Evolutionary conservation across 768 basidiomycete genomes (phyloP), one percentile per base, ranked within the genome.

Genomic region (Tricholoma sp.): DNA sequence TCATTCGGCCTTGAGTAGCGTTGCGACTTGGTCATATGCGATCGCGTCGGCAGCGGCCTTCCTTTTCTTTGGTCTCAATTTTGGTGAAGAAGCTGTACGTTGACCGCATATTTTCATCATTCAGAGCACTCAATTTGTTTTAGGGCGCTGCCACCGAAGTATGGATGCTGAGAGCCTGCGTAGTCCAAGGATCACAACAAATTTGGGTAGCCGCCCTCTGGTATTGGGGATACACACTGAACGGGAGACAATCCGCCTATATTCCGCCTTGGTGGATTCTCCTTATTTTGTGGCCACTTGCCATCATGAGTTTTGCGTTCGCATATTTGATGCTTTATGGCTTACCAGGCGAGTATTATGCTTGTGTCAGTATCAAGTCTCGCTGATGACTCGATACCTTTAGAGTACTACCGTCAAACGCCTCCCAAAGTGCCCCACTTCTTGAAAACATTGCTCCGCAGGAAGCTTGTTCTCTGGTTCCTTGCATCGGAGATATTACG

Each of bases 381-480:
- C 54, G 53, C 37, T 54, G 9, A 64, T 63, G 58, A 51, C 24
- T 66, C 49, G 13, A 15, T 45, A 12, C 12, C 50, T 58, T 4
- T 57, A 88, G 91, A 94, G 58, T 94, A 94, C 66, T 94, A 91
- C 68, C 84, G 86, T 53, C 91, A 96, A 75, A 90, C 93, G 13
- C 94, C 94, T 18, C 94, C 94, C 1, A 94, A 94, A 66, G 94
- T 97, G 9, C 94, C 93, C 45, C 89, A 89, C 72, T 97, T 97
- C 80, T 73, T 94, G 66, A 84, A 74, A 71, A 96, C 94, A 1
- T 76, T 98, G 31, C 89, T 95, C 79, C 82, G 94, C 50, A 76
- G 94, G 57, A 96, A 93, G 72, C 77, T 97, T 51, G 94, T 98
- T 6, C 76, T 96, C 13, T 96, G 94, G 94, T 95, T 97, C 87